Evolutionary conservation across 345 rosid species (phyloP).

Genomic region (Erysimum cheiranthoides): DNA sequence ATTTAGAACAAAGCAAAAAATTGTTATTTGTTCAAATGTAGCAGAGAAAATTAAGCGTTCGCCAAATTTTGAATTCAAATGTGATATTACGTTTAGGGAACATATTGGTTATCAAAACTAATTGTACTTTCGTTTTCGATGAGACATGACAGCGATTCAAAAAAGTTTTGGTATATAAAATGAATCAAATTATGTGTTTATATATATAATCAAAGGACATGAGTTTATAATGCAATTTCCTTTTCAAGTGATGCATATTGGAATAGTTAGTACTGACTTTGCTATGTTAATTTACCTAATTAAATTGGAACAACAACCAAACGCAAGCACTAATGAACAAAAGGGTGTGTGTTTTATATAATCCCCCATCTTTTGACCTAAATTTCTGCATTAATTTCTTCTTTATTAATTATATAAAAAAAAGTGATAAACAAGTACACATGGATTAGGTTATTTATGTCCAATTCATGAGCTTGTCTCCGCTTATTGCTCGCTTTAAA

Average conservation of each 20-base stretch:
- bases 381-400: constrained; percentile 39
- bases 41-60: neutral
- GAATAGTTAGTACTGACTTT: constrained; percentile 46
- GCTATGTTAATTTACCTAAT: constrained; percentile 40
- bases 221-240: constrained; percentile 28
- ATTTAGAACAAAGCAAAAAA: neutral
- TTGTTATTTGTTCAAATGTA: neutral
- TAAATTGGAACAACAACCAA: constrained; percentile 39
- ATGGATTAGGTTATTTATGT: constrained; percentile 45
- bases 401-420: constrained; percentile 24
- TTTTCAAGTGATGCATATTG: constrained; percentile 44
- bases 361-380: constrained; percentile 43
- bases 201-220: constrained; percentile 25
- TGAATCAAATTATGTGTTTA: constrained; percentile 19
- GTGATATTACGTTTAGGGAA: constrained; percentile 8
- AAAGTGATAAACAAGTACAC: constrained; percentile 40
- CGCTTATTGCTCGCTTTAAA: constrained; percentile 43
- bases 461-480: constrained; percentile 45
- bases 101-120: constrained; percentile 7
- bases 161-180: constrained; percentile 4
- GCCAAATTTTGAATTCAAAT: neutral
- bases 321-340: constrained; percentile 41
- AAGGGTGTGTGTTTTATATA: constrained; percentile 24
- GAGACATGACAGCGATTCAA: constrained; percentile 28
- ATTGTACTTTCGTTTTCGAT: constrained; percentile 5